Percentiles rank a stretch among this genome's conserved stretches.
Conservation (phyloP, 2,329 filamentous ascomycete genomes). For the Penicillium sp. region DNA sequence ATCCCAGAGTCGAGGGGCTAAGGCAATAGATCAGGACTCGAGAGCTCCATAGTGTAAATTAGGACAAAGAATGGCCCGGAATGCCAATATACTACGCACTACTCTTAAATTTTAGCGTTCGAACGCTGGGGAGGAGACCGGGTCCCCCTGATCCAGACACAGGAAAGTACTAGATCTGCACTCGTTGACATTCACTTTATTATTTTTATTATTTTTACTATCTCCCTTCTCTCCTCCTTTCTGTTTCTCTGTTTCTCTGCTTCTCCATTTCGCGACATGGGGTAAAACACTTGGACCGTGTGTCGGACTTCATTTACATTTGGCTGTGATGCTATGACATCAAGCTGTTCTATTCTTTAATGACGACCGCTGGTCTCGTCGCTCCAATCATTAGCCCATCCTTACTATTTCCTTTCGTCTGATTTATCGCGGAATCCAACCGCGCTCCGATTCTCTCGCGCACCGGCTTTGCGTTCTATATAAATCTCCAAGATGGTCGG, state of each 20-base stretch:
- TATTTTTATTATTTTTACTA: conserved; percentile 4
- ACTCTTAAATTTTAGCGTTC: conserved; percentile 25
- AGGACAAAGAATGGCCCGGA: conserved; percentile 5
- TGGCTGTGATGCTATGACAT: conserved; percentile 19
- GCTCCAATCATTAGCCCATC: conserved; percentile 11
- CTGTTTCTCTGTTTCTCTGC: conserved; percentile 1
- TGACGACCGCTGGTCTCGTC: conserved; percentile 18
- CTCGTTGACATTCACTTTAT: conserved; percentile 8
- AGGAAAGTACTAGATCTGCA: conserved; percentile 24
- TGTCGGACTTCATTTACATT: conserved; percentile 11
- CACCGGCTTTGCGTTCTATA: conserved; percentile 3
- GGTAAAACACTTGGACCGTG: conserved; percentile 9
- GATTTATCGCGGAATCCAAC: background rate
- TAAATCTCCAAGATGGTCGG: conserved; percentile 32
- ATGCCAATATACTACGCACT: background rate
- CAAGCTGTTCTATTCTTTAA: conserved; percentile 11
- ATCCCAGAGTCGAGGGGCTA: no score
- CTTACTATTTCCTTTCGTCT: background rate
- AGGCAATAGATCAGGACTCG: background rate
- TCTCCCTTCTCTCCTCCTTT: conserved; percentile 7
- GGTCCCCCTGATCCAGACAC: conserved; percentile 25
- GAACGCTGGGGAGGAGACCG: conserved; percentile 22
- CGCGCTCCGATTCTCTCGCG: background rate
- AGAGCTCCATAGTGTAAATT: background rate
- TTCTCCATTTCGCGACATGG: background rate